Percentiles rank a stretch among this genome's conserved stretches.
Conservation (phyloP, 2,329 filamentous ascomycete species). For the Ophiostoma sp. region DNA sequence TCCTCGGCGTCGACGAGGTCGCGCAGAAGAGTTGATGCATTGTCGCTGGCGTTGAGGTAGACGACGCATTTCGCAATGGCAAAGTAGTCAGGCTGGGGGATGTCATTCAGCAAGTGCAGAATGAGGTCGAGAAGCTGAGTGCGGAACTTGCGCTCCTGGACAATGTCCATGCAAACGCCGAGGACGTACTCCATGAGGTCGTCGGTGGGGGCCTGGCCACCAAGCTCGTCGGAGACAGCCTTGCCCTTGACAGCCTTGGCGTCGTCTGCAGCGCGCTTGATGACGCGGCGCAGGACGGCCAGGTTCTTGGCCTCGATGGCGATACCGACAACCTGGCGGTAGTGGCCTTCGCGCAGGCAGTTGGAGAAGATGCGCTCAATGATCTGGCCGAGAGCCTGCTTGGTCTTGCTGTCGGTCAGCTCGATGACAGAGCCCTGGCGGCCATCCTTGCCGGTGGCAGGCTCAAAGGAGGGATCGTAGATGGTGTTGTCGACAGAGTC, state of each 20-base stretch:
- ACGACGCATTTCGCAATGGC: constrained; percentile 97
- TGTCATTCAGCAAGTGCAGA: constrained; percentile 89
- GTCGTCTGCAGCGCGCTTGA: constrained; percentile 81
- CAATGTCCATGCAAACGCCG: constrained; percentile 94
- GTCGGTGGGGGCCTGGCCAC: constrained; percentile 73
- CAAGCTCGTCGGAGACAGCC: constrained; percentile 60
- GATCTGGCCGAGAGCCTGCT: constrained; percentile 72
- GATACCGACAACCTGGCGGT: constrained; percentile 94
- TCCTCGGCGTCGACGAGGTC: constrained; percentile 77
- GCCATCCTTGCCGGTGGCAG: constrained; percentile 44
- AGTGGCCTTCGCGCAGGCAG: constrained; percentile 79
- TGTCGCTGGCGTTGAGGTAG: constrained; percentile 84
- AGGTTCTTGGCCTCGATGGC: constrained; percentile 92
- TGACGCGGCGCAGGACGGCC: constrained; percentile 77
- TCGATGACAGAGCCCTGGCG: constrained; percentile 59
- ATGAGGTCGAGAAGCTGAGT: constrained; percentile 82
- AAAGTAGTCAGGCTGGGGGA: constrained; percentile 91
- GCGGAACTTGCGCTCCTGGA: constrained; percentile 84
- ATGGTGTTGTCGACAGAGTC: constrained; percentile 62
- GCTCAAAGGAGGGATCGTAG: constrained; percentile 53
- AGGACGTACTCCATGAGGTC: constrained; percentile 96
- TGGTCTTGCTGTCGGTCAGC: constrained; percentile 62
- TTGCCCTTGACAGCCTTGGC: constrained; percentile 61
- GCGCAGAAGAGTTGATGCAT: constrained; percentile 80
- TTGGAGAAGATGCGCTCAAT: constrained; percentile 88